Evolutionary conservation across 306 rosid species (phyloP).

Genomic region (Cicer pinnatifidum): DNA sequence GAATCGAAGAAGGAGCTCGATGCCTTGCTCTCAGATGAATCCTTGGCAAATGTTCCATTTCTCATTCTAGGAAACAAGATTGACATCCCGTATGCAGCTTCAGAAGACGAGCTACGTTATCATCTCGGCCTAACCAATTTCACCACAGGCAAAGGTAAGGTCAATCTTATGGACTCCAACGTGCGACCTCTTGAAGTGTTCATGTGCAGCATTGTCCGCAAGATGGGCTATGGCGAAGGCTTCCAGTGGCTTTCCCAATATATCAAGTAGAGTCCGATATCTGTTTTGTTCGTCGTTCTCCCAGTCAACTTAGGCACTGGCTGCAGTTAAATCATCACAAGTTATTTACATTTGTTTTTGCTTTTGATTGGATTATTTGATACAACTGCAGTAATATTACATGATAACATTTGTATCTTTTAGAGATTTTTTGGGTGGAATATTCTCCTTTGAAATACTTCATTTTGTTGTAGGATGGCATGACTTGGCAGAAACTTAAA

Average conservation of each 20-base stretch:
- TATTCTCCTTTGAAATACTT: conserved; percentile 40
- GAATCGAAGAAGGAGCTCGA: conserved; percentile 83
- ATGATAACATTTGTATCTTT: conserved; percentile 47
- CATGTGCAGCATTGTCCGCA: conserved; percentile 92
- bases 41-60: conserved; percentile 70
- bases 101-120: conserved; percentile 79
- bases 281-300: conserved; percentile 30
- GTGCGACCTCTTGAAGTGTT: conserved; percentile 83
- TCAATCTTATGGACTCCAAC: conserved; percentile 66
- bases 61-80: conserved; percentile 85
- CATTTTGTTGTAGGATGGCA: conserved; percentile 47
- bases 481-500: conserved; percentile 42
- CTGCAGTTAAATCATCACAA: conserved; percentile 52
- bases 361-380: conserved; percentile 48
- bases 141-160: conserved; percentile 81
- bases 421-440: conserved; percentile 36
- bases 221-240: conserved; percentile 89
- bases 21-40: conserved; percentile 73
- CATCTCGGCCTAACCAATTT: conserved; percentile 77
- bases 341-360: conserved; percentile 41
- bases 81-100: conserved; percentile 80
- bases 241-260: conserved; percentile 89
- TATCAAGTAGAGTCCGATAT: conserved; percentile 61
- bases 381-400: conserved; percentile 49
- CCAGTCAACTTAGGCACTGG: conserved; percentile 41